phyloP scores from a whole-genome alignment of 257 asterid species.

The Rauvolfia tetraphylla region DNA sequence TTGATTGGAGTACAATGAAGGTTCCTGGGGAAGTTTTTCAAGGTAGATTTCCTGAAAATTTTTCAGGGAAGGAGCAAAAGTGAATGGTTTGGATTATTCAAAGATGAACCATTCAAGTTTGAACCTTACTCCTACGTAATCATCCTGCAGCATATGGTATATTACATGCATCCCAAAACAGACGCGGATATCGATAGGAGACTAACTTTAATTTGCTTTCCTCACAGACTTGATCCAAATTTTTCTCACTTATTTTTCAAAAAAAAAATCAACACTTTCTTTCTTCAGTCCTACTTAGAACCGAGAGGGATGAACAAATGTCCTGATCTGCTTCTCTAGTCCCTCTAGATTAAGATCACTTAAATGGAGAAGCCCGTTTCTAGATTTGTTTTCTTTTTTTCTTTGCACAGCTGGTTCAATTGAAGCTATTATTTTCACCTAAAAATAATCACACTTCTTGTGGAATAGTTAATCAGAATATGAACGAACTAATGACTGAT shows the following conservation, averaged over 20 bases:
- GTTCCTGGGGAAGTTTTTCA: slow-evolving; percentile 28
- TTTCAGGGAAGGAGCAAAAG: slow-evolving; percentile 26
- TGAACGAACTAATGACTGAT: neutral
- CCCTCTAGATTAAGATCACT: neutral
- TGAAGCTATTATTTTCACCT: neutral
- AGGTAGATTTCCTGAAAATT: slow-evolving; percentile 33
- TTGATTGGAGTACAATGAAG: slow-evolving; percentile 12
- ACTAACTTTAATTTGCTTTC: no score
- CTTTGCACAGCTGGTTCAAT: neutral
- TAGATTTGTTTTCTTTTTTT: neutral
- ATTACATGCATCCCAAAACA: neutral
- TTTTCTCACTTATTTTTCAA: no score
- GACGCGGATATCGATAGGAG: neutral
- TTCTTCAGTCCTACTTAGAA: no score
- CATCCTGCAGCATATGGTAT: neutral
- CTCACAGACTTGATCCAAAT: no score
- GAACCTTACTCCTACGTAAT: neutral
- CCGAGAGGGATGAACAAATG: no score
- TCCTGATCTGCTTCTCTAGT: no score
- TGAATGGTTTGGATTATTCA: slow-evolving; percentile 29
- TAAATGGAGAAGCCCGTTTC: neutral
- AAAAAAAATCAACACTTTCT: no score
- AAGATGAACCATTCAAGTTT: neutral
- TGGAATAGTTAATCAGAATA: neutral
- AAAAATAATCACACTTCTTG: no score